Evolutionary conservation across 768 basidiomycete genomes (phyloP), one percentile per base, ranked within the genome.

Genomic region (Lactarius psammicola): DNA sequence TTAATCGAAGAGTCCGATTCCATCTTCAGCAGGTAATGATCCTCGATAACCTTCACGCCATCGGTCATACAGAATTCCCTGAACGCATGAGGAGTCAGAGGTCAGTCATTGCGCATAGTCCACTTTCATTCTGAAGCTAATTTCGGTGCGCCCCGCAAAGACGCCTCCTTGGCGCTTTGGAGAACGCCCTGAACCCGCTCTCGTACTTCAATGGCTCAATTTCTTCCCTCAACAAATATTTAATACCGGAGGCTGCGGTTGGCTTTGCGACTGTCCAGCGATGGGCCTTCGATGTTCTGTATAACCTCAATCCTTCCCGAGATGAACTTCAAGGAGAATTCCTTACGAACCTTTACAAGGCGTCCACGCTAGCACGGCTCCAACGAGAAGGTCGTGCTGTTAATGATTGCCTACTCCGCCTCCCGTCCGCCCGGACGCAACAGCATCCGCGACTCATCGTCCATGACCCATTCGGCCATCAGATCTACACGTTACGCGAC

Each of bases 1-100:
- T 80, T 57, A 81, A 82, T 46, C 26, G 70, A 23, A 79, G 80
- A 17, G 72, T 85, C 6, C 73, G 78, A 4, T 71, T 83, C 38
- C 79, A 83, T 68, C 64, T 87, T 0, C 79, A 80, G 56, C 83
- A 85, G 57, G 79, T 87, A 3, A 68, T 77, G 56, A 82, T 86
- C 18, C 76, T 81, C 54, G 78, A 83, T 30, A 69, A 69, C 10
- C 66, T 78, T 2, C 65, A 73, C 60, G 51, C 49, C 31, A 53
- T 54, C 34, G 34, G 42, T 30, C 26, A 11, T 31, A n/a, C 13
- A 15, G 51, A 42, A 15, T 63, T 59, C 6, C 40, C 33, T 33
- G 6, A 1, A n/a, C 65, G 65, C 20, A 23, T 66, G 23, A n/a
- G 13, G 20, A 55, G 10, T 8, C 65, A 66, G 34, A 66, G 65